phyloP scores from a whole-genome alignment of 2,329 filamentous ascomycete genomes.

The Trichoderma asperellum region DNA sequence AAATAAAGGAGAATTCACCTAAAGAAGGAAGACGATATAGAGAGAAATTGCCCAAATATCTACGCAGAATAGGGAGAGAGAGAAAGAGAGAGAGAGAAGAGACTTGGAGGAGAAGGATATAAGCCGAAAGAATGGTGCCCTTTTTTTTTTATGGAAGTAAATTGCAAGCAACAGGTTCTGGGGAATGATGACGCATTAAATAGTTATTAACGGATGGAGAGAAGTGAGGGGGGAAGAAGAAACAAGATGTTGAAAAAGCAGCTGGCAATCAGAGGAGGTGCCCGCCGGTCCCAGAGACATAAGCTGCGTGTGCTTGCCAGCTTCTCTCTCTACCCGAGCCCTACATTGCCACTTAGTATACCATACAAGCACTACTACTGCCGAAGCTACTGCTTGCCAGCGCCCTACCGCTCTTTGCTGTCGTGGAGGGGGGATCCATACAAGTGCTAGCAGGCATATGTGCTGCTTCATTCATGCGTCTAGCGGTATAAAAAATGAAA shows the following conservation, averaged over 20 bases:
- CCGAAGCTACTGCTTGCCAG: background rate
- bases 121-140: background rate
- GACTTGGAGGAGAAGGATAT: background rate
- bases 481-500: background rate
- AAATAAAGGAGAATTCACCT: background rate
- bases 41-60: background rate
- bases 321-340: background rate
- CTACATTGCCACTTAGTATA: background rate
- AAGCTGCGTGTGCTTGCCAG: background rate
- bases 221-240: background rate
- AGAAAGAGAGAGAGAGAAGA: background rate
- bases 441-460: background rate
- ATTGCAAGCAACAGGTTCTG: background rate
- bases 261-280: background rate
- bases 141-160: background rate
- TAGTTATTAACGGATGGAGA: background rate
- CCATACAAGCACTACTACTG: background rate
- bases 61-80: background rate
- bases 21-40: background rate
- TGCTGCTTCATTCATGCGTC: background rate
- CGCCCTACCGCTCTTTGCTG: background rate
- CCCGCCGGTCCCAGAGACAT: background rate
- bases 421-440: background rate
- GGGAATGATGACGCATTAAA: background rate
- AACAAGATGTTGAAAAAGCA: background rate